phyloP scores from a whole-genome alignment of 306 rosid species.

The Arachis stenosperma region DNA sequence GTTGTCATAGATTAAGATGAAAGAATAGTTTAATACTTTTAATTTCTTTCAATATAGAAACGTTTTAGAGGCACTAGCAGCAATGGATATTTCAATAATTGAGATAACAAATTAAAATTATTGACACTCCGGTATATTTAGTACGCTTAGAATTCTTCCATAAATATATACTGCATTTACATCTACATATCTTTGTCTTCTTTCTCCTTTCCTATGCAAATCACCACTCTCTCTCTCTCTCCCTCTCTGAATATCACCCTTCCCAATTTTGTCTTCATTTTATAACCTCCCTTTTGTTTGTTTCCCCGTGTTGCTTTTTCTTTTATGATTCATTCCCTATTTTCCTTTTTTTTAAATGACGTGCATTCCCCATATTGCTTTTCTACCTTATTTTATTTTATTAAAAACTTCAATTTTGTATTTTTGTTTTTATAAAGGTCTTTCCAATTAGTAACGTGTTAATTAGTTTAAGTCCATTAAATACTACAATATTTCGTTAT shows the following conservation, averaged over 20 bases:
- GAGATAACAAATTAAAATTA: too few relatives aligned
- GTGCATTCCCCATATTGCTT: neutral
- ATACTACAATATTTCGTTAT: neutral
- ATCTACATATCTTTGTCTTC: conserved; percentile 10
- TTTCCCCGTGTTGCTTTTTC: conserved; percentile 1
- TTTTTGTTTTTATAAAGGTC: too few relatives aligned
- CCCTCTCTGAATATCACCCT: neutral
- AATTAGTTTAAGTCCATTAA: too few relatives aligned
- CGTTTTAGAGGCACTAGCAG: too few relatives aligned
- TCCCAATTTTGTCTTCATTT: conserved; percentile 32
- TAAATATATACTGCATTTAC: neutral
- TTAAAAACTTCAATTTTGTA: too few relatives aligned
- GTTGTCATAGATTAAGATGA: too few relatives aligned
- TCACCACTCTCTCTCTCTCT: neutral
- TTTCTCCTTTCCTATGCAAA: conserved; percentile 11
- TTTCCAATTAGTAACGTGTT: too few relatives aligned
- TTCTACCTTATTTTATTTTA: neutral
- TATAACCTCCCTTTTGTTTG: conserved; percentile 13
- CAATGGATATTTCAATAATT: too few relatives aligned
- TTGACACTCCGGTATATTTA: too few relatives aligned
- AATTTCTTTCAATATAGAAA: too few relatives aligned
- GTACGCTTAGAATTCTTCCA: too few relatives aligned
- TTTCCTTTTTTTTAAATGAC: conserved; percentile 9
- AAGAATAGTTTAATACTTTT: too few relatives aligned
- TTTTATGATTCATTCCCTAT: conserved; percentile 5